Base-by-base conservation (phyloP, 2,329 filamentous ascomycete species). In the Nigrospora sphaerica region DNA sequence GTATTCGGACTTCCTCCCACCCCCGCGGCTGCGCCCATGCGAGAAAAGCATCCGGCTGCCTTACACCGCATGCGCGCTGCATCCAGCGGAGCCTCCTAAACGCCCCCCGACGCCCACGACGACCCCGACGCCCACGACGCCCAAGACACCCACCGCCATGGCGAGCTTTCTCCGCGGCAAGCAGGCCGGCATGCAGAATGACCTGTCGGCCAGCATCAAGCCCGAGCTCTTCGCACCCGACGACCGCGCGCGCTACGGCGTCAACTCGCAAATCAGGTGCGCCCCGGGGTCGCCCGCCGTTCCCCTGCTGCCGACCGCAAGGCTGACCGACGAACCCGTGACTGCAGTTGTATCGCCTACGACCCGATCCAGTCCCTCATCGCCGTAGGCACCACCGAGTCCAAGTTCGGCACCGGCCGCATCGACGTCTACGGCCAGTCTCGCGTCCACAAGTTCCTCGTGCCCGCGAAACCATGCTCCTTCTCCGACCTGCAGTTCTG, bases 331-430 rank as follows among this genome's bases (percentile, higher is more conserved):
- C 23, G 23, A 6, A 6, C 10, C 2, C 23, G 23, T 34, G 48
- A 51, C 49, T 44, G 77, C 57, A 89, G 88, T 57, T 86, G 86
- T 53, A 71, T 97, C 53, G 86, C 90, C 50, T 97, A 95, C 70
- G 91, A 97, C 55, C 91, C 93, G 1, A 78, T 96, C 12, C 93
- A 98, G 63, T 95, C 91, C 28, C 81, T 98, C 47, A 77, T 98
- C 44, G 93, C 93, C 37, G 81, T 97, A 52, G 93, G 90, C 49
- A 98, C 93, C 37, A 87, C 83, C 62, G 86, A 95, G 67, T 89
- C 86, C 54, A 83, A 86, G 59, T 95, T 88, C 61, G 90, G 90
- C 49, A 80, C 81, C 32, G 92, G 92, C 19, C 84, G 91, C 62
- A 86, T 98, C 62, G 95, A 95, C 66, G 72, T 98, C 56, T 84